Conservation (phyloP, 2,329 filamentous ascomycete genomes). For the Rhinocladiella similis region DNA sequence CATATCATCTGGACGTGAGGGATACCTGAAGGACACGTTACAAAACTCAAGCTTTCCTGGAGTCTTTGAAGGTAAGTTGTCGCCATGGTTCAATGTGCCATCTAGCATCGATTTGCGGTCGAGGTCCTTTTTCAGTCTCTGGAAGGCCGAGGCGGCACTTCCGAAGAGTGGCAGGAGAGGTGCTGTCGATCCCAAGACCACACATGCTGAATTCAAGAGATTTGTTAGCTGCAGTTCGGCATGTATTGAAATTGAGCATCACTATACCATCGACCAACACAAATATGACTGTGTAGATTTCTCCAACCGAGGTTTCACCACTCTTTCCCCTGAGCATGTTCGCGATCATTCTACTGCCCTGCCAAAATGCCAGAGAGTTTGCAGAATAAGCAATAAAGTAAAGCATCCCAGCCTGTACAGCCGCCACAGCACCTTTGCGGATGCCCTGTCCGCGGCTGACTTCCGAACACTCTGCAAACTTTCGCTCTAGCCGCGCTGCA, state of each 20-base stretch:
- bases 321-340: slow-evolving; percentile 28
- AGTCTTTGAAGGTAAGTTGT: slow-evolving; percentile 9
- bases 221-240: too few relatives aligned
- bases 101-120: slow-evolving; percentile 52
- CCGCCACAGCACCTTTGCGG: slow-evolving; percentile 33
- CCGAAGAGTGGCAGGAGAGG: slow-evolving; percentile 44
- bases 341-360: slow-evolving; percentile 52
- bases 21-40: slow-evolving; percentile 37
- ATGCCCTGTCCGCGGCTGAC: slow-evolving; percentile 31
- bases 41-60: slow-evolving; percentile 35
- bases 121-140: slow-evolving; percentile 60
- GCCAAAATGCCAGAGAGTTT: slow-evolving; percentile 38
- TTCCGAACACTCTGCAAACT: slow-evolving; percentile 32
- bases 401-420: slow-evolving; percentile 33
- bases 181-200: slow-evolving; percentile 45
- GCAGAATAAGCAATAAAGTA: slow-evolving; percentile 37
- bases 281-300: slow-evolving; percentile 58
- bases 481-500: slow-evolving; percentile 46
- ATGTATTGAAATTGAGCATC: too few relatives aligned
- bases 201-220: slow-evolving; percentile 38
- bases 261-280: slow-evolving; percentile 52
- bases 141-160: slow-evolving; percentile 53
- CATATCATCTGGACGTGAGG: slow-evolving; percentile 33
- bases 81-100: slow-evolving; percentile 16
- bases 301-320: slow-evolving; percentile 43